phyloP scores from a whole-genome alignment of 345 rosid species.

The Syzygium grande region DNA sequence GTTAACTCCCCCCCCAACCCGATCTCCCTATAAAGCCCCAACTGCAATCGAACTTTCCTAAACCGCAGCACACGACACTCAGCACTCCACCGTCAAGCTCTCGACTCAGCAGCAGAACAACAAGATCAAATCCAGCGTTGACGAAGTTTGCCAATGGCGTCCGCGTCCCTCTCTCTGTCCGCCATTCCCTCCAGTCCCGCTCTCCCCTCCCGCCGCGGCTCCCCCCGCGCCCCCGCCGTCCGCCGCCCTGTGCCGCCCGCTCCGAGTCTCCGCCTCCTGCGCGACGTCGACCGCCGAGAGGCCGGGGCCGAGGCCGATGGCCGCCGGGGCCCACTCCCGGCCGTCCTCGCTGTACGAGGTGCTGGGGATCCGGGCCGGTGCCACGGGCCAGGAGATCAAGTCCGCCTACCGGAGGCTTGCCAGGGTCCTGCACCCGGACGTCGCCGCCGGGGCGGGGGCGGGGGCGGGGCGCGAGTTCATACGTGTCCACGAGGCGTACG shows the following conservation, averaged over 20 bases:
- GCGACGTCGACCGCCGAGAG: constrained; percentile 30
- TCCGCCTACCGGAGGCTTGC: constrained; percentile 58
- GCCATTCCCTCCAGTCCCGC: constrained; percentile 1
- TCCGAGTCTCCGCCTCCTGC: constrained; percentile 28
- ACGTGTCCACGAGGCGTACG: constrained; percentile 51
- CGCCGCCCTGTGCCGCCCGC: constrained; percentile 19
- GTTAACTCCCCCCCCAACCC: not conserved
- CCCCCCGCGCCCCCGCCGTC: not conserved
- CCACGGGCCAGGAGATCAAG: constrained; percentile 54
- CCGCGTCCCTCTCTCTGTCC: constrained; percentile 11
- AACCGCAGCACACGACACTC: not conserved
- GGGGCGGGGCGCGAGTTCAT: constrained; percentile 38
- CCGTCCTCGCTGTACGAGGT: constrained; percentile 44
- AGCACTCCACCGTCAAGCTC: not conserved
- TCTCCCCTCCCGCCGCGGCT: not conserved
- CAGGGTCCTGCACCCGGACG: constrained; percentile 60
- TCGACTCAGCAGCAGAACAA: not conserved
- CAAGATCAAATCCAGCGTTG: too few relatives aligned
- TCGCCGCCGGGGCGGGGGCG: constrained; percentile 10
- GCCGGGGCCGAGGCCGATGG: not conserved
- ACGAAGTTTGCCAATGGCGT: constrained; percentile 9
- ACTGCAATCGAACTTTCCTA: not conserved
- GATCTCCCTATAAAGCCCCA: not conserved
- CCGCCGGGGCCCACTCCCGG: not conserved
- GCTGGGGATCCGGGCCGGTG: constrained; percentile 47